Evolutionary conservation across 352 stramenopile species (phyloP), one percentile per base, ranked within the genome.

Genomic region (Pythium brassicae): DNA sequence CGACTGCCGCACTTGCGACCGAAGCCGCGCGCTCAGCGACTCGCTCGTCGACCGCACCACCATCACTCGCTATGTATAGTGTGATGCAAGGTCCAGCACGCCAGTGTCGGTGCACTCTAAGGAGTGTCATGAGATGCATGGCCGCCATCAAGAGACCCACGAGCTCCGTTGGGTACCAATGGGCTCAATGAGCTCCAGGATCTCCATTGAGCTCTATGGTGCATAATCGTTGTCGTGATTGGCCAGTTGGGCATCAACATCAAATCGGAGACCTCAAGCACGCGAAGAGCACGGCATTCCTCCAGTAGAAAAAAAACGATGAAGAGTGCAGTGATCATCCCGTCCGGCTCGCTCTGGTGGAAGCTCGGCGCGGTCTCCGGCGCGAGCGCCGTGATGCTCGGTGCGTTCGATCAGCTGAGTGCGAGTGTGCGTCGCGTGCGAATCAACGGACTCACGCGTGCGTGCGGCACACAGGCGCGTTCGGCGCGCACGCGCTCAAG

Each of bases 401-500:
- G 78, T 89, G 40, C 40, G 64, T 60, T 7, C 14, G 8, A 37
- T 37, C 32, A 37, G 32, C 2, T 34, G 40, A 12, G 17, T 29
- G n/a, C 11, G 14, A 57, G 17, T 66, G 11, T 49, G 43, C 17
- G 43, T 26, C 17, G 5, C 32, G 32, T 37, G 32, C 32, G 32
- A 37, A 11, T 37, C 32, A 37, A 37, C 14, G 9, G 14, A 37
- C 32, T 19, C 35, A 35, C 45, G n/a, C n/a, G n/a, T n/a, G n/a
- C n/a, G 14, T 32, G 17, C 15, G 20, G 37, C 29, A 12, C n/a
- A 17, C 51, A 94, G 84, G 82, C 8, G 80, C 84, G 43, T 94
- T 94, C 51, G 84, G 84, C 34, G 82, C 84, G 19, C 84, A 94
- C 50, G 82, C 66, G 15, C 64, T 94, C 43, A 74, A 91, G 66